Conservation (phyloP, 331 rosid species). For the Ulmus americana region DNA sequence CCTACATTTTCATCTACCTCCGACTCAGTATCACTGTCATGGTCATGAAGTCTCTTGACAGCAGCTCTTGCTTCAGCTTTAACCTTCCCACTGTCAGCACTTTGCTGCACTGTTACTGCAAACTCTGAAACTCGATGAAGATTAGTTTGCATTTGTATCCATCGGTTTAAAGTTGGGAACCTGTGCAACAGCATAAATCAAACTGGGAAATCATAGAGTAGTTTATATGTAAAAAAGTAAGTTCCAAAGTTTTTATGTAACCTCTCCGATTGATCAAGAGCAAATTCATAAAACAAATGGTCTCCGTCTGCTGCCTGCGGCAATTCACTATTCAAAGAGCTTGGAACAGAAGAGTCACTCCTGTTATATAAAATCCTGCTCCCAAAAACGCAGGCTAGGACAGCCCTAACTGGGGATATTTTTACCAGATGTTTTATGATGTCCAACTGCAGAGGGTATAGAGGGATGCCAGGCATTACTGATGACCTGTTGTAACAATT, state of each 20-base stretch:
- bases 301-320: slow-evolving; percentile 76
- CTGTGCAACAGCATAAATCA: slow-evolving; percentile 37
- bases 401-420: slow-evolving; percentile 94
- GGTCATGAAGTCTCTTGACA: slow-evolving; percentile 81
- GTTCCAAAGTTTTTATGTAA: slow-evolving; percentile 23
- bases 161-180: slow-evolving; percentile 94
- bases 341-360: slow-evolving; percentile 64
- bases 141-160: slow-evolving; percentile 99
- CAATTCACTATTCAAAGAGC: slow-evolving; percentile 72
- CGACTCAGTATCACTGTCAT: slow-evolving; percentile 73
- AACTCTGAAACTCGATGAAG: slow-evolving; percentile 95
- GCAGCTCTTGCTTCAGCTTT: slow-evolving; percentile 56
- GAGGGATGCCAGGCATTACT: slow-evolving; percentile 66
- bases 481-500: slow-evolving; percentile 66
- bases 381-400: slow-evolving; percentile 91
- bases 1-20: slow-evolving; percentile 71
- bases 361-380: slow-evolving; percentile 77
- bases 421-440: slow-evolving; percentile 89
- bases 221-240: slow-evolving; percentile 1
- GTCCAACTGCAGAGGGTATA: slow-evolving; percentile 89
- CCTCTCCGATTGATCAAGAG: slow-evolving; percentile 99
- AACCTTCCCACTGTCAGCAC: slow-evolving; percentile 36
- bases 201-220: slow-evolving; percentile 21
- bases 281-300: slow-evolving; percentile 83
- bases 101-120: slow-evolving; percentile 65